A percentile compares a stretch with the other conserved stretches of the same genome.
phyloP scores from a whole-genome alignment of 192 early-diverging fungal genomes.

The Chytriomyces confervae region DNA sequence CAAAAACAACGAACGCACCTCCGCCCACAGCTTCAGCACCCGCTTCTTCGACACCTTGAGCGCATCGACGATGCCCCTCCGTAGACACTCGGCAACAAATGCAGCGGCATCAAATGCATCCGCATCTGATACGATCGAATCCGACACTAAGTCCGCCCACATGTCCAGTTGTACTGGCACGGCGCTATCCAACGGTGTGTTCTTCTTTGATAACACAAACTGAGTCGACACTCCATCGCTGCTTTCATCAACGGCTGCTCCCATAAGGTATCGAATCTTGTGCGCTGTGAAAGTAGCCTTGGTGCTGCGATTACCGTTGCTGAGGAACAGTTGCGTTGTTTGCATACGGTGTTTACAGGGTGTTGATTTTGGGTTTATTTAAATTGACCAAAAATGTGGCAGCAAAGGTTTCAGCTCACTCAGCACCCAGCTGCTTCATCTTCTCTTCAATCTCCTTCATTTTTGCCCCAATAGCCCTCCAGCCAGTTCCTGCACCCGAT shows the following conservation, averaged over 20 bases:
- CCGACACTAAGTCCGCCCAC: slow-evolving; percentile 25
- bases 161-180: slow-evolving; percentile 12
- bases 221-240: neutral
- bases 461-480: neutral
- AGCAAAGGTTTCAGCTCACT: no score
- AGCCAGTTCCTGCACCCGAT: neutral
- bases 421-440: neutral
- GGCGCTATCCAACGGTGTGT: neutral
- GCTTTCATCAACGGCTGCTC: slow-evolving; percentile 11
- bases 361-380: no score
- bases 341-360: neutral
- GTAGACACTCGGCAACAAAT: slow-evolving; percentile 24
- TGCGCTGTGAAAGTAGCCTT: slow-evolving; percentile 31
- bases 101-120: slow-evolving; percentile 6
- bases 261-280: slow-evolving; percentile 21
- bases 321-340: slow-evolving; percentile 27
- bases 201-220: slow-evolving; percentile 5
- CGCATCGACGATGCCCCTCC: slow-evolving; percentile 12
- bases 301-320: slow-evolving; percentile 15
- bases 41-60: slow-evolving; percentile 6
- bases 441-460: slow-evolving; percentile 18
- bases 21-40: slow-evolving; percentile 19
- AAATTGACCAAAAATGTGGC: no score
- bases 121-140: neutral
- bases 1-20: neutral